Evolutionary conservation across 768 basidiomycete genomes (phyloP), one percentile per base, ranked within the genome.

Genomic region (Rubroboletus pulcherrimus): DNA sequence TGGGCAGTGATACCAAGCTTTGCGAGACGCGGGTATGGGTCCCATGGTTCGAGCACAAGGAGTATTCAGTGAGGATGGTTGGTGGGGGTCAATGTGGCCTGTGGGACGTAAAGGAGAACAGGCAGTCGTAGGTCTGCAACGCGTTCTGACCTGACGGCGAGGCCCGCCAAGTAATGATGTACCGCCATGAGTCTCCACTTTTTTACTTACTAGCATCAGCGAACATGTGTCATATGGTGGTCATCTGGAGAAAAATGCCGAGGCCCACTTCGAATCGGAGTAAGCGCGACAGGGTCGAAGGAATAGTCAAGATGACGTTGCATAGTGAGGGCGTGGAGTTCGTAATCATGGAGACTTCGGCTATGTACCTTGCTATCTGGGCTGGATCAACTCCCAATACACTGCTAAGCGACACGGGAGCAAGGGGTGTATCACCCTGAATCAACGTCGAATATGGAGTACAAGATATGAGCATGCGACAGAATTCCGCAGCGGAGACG

Each of bases 1-100:
- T 51, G 34, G 41, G 60, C 4, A 29, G 14, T 17, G 51, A 57
- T 29, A 26, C 40, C 7, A 57, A 43, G 15, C 47, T 65, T 14
- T 65, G 53, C 11, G 60, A 58, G 44, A 51, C 63, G 7, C 39
- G 60, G 17, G 64, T 65, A 10, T 65, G 63, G 57, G 63, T 65
- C 4, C 63, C 63, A 0, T 64, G 58, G 63, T 54, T 57, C 4
- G 63, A 62, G 12, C 63, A 65, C 19, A 65, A 63, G 33, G 19
- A 48, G 1, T 65, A 55, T 50, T 65, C 63, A 0, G 63, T 65
- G 30, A 59, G 64, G 34, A 41, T 56, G 43, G 29, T 62, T 4
- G 24, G 21, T 15, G 38, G 12, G 2, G 26, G n/a, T 34, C 52
- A 5, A 5, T 54, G 53, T 55, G 57, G 55, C 5, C 33, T 65